phyloP scores from a whole-genome alignment of 768 basidiomycete genomes.

The Kwoniella sp. region DNA sequence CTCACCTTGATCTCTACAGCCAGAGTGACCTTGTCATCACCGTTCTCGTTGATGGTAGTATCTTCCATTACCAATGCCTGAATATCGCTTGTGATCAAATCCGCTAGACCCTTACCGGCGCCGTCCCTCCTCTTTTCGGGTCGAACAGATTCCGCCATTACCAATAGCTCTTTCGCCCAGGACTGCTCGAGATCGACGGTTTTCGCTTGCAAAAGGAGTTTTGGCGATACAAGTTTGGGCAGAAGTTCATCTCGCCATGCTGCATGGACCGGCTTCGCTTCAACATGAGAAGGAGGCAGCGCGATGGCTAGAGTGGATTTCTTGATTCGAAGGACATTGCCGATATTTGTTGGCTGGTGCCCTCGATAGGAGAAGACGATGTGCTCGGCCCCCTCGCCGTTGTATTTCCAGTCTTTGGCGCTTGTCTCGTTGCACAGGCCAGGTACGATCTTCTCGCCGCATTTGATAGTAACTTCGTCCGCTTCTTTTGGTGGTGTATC shows the following conservation, averaged over 20 bases:
- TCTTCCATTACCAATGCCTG: constrained; percentile 79
- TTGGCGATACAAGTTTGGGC: constrained; percentile 65
- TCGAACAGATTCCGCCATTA: constrained; percentile 61
- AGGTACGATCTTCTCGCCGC: background rate
- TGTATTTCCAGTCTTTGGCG: constrained; percentile 67
- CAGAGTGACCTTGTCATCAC: constrained; percentile 59
- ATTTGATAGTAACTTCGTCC: background rate
- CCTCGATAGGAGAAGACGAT: constrained; percentile 84
- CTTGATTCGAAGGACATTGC: constrained; percentile 74
- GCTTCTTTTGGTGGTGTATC: background rate
- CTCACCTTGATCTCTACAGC: constrained; percentile 89
- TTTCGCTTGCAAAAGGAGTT: constrained; percentile 66
- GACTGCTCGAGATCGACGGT: constrained; percentile 59
- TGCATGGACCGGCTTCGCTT: background rate
- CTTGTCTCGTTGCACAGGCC: constrained; percentile 24
- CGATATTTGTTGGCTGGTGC: constrained; percentile 61
- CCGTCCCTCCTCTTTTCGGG: constrained; percentile 63
- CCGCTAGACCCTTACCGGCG: constrained; percentile 55
- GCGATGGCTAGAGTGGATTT: constrained; percentile 58
- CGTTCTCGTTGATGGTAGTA: constrained; percentile 59
- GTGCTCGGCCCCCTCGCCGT: constrained; percentile 90
- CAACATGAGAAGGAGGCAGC: background rate
- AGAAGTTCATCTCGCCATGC: constrained; percentile 71
- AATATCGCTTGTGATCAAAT: constrained; percentile 3
- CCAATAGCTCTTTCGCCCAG: constrained; percentile 68